Evolutionary conservation across 1,139 yeast genomes (phyloP).

Genomic region (Scheffersomyces cryptocercus): DNA sequence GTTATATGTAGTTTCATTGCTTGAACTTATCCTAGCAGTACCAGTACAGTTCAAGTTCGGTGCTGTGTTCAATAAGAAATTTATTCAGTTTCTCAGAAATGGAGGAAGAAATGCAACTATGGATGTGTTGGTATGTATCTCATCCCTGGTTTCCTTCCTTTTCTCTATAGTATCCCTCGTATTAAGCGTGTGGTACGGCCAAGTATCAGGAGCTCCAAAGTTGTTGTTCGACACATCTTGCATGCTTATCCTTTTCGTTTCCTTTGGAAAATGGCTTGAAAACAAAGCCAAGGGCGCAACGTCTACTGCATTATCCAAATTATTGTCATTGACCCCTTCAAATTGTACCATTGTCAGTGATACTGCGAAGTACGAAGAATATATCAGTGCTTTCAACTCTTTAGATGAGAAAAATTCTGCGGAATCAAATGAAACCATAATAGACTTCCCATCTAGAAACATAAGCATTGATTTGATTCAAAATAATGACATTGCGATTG

Average conservation of each 20-base stretch:
- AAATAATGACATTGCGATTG: constrained; percentile 70
- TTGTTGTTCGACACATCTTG: constrained; percentile 85
- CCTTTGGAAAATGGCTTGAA: constrained; percentile 88
- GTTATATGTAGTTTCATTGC: constrained; percentile 54
- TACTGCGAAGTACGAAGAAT: constrained; percentile 25
- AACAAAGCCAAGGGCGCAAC: constrained; percentile 94
- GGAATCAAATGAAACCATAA: constrained; percentile 5
- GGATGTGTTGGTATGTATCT: constrained; percentile 87
- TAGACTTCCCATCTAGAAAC: constrained; percentile 17
- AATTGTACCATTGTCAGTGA: constrained; percentile 64
- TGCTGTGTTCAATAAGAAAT: constrained; percentile 59
- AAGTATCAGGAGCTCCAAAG: constrained; percentile 53
- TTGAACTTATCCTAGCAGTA: constrained; percentile 63
- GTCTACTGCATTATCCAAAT: constrained; percentile 78
- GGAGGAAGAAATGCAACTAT: constrained; percentile 74
- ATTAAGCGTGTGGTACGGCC: constrained; percentile 41
- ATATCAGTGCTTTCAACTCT: constrained; percentile 7
- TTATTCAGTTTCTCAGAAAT: constrained; percentile 65
- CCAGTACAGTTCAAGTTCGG: constrained; percentile 75
- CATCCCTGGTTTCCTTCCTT: constrained; percentile 75
- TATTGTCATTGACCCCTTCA: constrained; percentile 80
- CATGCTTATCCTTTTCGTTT: constrained; percentile 80
- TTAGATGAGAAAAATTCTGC: constrained; percentile 3
- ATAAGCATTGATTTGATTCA: constrained; percentile 79
- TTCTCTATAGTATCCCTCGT: constrained; percentile 69